A percentile compares a stretch with the other conserved stretches of the same genome.
phyloP scores from a whole-genome alignment of 2,329 filamentous ascomycete species.

The Fusarium chuoi region DNA sequence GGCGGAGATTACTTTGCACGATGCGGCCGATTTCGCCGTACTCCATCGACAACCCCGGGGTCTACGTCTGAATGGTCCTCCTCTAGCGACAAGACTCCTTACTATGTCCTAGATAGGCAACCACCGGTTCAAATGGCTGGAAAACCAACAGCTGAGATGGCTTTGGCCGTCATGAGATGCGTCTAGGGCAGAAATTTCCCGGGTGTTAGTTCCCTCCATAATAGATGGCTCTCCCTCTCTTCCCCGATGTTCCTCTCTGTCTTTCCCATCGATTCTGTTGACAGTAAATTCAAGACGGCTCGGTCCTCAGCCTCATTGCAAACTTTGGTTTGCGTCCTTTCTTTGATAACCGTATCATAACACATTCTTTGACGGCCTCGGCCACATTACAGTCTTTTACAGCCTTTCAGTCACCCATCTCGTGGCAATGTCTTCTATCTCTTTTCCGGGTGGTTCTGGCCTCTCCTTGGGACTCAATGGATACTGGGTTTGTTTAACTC shows the following conservation, averaged over 20 bases:
- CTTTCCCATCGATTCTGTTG: constrained; percentile 36
- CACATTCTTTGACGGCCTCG: constrained; percentile 49
- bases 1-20: constrained; percentile 34
- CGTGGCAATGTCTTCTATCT: constrained; percentile 40
- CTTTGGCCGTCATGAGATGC: constrained; percentile 10
- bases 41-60: constrained; percentile 4
- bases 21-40: constrained; percentile 2
- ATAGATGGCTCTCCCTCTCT: constrained; percentile 10
- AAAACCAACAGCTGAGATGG: constrained; percentile 10
- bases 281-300: constrained; percentile 45
- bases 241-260: constrained; percentile 9
- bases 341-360: constrained; percentile 48
- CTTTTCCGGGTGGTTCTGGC: constrained; percentile 5
- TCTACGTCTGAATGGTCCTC: neutral
- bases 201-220: constrained; percentile 3
- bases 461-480: constrained; percentile 49
- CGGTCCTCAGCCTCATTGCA: constrained; percentile 48
- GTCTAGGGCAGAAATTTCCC: constrained; percentile 1
- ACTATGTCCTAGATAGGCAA: constrained; percentile 37
- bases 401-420: constrained; percentile 26
- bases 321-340: constrained; percentile 54
- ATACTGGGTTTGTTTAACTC: constrained; percentile 51
- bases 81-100: constrained; percentile 7
- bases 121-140: constrained; percentile 33
- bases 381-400: constrained; percentile 50